phyloP scores from a whole-genome alignment of 805 yeast genomes.

The Maudiozyma turicensis region DNA sequence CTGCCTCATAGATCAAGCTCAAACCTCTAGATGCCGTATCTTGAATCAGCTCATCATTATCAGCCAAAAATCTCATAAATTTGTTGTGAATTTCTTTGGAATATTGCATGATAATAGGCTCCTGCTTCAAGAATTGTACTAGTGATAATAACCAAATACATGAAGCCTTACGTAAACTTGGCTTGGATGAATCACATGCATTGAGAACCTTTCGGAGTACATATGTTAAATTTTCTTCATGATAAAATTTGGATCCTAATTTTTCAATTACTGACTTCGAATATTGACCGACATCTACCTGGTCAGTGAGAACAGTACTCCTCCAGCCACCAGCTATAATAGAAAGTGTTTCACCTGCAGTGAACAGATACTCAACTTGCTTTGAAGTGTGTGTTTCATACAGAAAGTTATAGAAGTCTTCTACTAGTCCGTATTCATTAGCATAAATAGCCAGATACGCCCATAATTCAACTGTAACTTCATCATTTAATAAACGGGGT shows the following conservation, averaged over 20 bases:
- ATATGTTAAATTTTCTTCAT: slow-evolving; percentile 8
- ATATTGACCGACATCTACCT: slow-evolving; percentile 39
- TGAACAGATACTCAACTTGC: slow-evolving; percentile 65
- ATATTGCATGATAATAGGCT: slow-evolving; percentile 30
- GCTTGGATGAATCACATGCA: slow-evolving; percentile 56
- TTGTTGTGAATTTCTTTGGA: slow-evolving; percentile 59
- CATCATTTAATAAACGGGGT: slow-evolving; percentile 45
- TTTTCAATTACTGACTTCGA: background rate
- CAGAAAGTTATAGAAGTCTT: slow-evolving; percentile 35
- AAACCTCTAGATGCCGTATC: slow-evolving; percentile 89
- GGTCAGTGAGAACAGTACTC: slow-evolving; percentile 43
- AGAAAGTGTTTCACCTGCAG: slow-evolving; percentile 77
- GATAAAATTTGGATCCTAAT: background rate
- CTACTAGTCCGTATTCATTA: slow-evolving; percentile 23
- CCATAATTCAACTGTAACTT: slow-evolving; percentile 46
- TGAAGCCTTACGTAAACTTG: slow-evolving; percentile 60
- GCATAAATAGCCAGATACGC: slow-evolving; percentile 42
- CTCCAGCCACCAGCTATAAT: slow-evolving; percentile 69
- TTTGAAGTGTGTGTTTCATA: slow-evolving; percentile 55
- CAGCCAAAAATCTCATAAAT: slow-evolving; percentile 71
- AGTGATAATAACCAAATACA: slow-evolving; percentile 82
- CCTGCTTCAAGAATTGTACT: slow-evolving; percentile 60
- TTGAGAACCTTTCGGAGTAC: slow-evolving; percentile 43
- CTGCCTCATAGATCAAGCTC: slow-evolving; percentile 69
- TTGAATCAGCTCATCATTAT: slow-evolving; percentile 78